A percentile compares a stretch with the other conserved stretches of the same genome.
Evolutionary conservation across 768 basidiomycete genomes (phyloP).

Genomic region (Pleurotus giganteus): DNA sequence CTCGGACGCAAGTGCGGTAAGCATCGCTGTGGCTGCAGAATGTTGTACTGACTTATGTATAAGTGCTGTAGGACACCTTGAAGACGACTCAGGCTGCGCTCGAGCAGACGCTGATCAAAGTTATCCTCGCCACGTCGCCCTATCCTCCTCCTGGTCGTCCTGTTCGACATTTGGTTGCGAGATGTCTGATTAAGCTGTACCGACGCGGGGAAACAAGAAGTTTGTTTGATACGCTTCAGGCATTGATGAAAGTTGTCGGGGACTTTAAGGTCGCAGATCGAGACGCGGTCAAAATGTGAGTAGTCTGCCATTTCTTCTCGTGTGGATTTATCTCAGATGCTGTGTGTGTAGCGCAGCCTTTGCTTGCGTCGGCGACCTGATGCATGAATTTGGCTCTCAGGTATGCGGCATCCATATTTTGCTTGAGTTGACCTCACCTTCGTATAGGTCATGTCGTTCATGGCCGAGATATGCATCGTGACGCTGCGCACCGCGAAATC

Average conservation of each 20-base stretch:
- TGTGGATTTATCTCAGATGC: slow-evolving; percentile 3
- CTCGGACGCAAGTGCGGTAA: slow-evolving; percentile 47
- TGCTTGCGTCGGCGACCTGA: slow-evolving; percentile 86
- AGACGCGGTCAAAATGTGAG: slow-evolving; percentile 68
- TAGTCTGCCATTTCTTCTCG: slow-evolving; percentile 4
- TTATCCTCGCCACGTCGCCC: slow-evolving; percentile 59
- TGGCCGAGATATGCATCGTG: slow-evolving; percentile 75
- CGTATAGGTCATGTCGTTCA: slow-evolving; percentile 88
- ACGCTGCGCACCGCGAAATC: slow-evolving; percentile 69
- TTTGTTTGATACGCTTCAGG: slow-evolving; percentile 83
- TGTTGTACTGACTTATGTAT: slow-evolving; percentile 8
- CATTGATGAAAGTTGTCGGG: slow-evolving; percentile 68
- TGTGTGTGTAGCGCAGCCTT: slow-evolving; percentile 64
- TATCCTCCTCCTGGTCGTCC: slow-evolving; percentile 89
- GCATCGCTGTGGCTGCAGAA: slow-evolving; percentile 21
- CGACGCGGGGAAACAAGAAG: slow-evolving; percentile 78
- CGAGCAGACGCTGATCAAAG: slow-evolving; percentile 63
- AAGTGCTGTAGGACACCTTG: slow-evolving; percentile 52
- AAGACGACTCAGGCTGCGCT: slow-evolving; percentile 62
- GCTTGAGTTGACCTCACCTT: not conserved
- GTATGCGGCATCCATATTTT: slow-evolving; percentile 38
- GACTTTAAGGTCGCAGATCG: slow-evolving; percentile 69
- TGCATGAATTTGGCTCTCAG: slow-evolving; percentile 81
- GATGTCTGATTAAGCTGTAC: slow-evolving; percentile 76
- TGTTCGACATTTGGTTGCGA: slow-evolving; percentile 71